Conservation (phyloP, 106 monocot genomes). For the Phalaenopsis equestris region DNA sequence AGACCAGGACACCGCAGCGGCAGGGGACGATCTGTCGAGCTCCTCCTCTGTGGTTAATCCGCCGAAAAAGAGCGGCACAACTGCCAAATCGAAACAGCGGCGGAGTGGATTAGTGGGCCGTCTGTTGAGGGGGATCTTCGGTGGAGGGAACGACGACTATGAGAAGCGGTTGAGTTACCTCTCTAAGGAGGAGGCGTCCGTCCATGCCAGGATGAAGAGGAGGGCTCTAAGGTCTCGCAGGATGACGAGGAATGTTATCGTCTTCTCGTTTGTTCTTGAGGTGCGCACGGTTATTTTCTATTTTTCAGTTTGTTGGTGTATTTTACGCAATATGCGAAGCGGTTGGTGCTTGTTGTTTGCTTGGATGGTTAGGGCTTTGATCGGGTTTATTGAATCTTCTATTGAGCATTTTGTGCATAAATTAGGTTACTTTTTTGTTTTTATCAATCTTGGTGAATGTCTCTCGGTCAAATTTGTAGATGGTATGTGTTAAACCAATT, state of each 20-base stretch:
- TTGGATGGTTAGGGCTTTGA: background rate
- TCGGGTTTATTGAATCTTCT: background rate
- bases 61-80: background rate
- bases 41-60: background rate
- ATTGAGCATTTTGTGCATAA: background rate
- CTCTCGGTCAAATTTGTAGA: background rate
- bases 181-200: conserved; percentile 72
- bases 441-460: background rate
- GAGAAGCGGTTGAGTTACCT: conserved; percentile 71
- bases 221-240: conserved; percentile 47
- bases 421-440: background rate
- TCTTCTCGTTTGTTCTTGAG: conserved; percentile 47
- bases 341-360: background rate
- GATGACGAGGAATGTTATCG: conserved; percentile 40
- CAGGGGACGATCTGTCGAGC: background rate
- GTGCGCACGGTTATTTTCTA: conserved; percentile 10
- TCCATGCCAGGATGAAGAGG: conserved; percentile 51
- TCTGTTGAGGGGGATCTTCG: conserved; percentile 51
- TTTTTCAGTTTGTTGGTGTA: background rate
- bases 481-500: background rate
- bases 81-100: background rate
- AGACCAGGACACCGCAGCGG: background rate
- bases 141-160: conserved; percentile 45
- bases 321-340: background rate
- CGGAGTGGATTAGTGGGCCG: conserved; percentile 35